Percentiles rank a stretch among this genome's conserved stretches.
phyloP scores from a whole-genome alignment of 352 stramenopile genomes.

The Globisporangium paroecandrum region DNA sequence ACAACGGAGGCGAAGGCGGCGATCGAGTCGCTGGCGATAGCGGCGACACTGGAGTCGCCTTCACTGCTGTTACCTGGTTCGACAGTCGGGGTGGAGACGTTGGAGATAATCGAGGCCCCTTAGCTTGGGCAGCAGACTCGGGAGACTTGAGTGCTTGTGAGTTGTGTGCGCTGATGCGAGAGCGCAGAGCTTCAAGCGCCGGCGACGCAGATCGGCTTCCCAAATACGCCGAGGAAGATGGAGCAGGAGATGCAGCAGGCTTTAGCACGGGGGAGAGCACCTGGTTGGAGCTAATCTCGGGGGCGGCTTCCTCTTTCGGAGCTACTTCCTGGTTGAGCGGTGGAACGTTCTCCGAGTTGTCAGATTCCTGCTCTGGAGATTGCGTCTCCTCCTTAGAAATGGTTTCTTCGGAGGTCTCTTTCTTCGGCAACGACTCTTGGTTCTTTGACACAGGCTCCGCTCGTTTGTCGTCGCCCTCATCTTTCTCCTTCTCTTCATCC shows the following conservation, averaged over 20 bases:
- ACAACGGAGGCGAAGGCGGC: not conserved
- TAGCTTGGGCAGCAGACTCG: not conserved
- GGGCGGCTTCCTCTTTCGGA: not conserved
- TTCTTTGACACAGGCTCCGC: constrained; percentile 6
- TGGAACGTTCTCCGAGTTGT: not conserved
- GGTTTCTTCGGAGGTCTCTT: not conserved
- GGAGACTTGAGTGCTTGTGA: constrained; percentile 9
- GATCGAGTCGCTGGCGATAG: not conserved
- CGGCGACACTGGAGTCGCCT: not conserved
- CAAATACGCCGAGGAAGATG: not conserved
- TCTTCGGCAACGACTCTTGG: constrained; percentile 2
- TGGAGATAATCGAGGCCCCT: not conserved
- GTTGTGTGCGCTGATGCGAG: constrained; percentile 12
- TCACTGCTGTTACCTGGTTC: not conserved
- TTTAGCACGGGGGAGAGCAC: constrained; percentile 3
- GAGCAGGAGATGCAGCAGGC: not conserved
- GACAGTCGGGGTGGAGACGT: not conserved
- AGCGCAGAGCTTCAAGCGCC: constrained; percentile 10
- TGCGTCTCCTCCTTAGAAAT: not conserved
- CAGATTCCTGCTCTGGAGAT: not conserved
- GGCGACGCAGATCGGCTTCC: constrained; percentile 8
- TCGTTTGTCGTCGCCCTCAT: not conserved
- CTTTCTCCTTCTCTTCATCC: constrained; percentile 5
- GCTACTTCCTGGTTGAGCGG: not conserved
- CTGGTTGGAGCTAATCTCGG: constrained; percentile 1